These are phyloP conservation scores for Schwanniomyces sp. DNA, from an alignment of 805 yeast genomes.

Conservation along the genomic window DNA sequence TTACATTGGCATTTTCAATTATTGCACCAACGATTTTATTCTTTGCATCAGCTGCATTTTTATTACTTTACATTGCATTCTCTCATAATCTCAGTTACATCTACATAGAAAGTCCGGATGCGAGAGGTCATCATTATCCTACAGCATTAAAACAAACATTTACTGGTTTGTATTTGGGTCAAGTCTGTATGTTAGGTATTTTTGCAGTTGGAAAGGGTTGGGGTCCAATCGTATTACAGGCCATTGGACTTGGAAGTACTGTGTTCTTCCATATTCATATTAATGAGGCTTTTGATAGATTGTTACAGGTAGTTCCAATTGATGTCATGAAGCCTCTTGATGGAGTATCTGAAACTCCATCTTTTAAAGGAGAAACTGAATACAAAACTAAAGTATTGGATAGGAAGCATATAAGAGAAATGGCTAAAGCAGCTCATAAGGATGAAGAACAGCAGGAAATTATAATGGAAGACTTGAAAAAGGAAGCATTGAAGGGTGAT, in stretches of 20 bases:
- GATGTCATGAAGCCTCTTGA: conserved; percentile 78
- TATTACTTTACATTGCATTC: conserved; percentile 72
- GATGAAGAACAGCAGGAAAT: conserved; percentile 11
- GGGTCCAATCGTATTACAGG: conserved; percentile 87
- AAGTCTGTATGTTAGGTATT: conserved; percentile 80
- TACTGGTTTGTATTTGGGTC: conserved; percentile 85
- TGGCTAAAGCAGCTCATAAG: conserved; percentile 2
- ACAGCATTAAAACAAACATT: conserved; percentile 86
- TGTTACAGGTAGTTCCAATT: conserved; percentile 60
- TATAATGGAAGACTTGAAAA: conserved; percentile 4
- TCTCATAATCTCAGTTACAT: conserved; percentile 77
- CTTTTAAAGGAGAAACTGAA: conserved; percentile 41
- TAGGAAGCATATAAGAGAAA: conserved; percentile 11
- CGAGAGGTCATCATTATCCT: conserved; percentile 83
- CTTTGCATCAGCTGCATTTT: conserved; percentile 71
- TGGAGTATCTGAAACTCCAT: conserved; percentile 64
- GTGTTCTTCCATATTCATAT: conserved; percentile 67
- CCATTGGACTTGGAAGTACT: conserved; percentile 63
- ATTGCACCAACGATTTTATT: conserved; percentile 81
- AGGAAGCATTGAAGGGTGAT: conserved; percentile 7
- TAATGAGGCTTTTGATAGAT: conserved; percentile 62
- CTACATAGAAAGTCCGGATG: conserved; percentile 63
- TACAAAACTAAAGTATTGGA: conserved; percentile 32
- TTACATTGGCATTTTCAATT: conserved; percentile 64
- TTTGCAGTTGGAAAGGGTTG: conserved; percentile 90